phyloP scores from a whole-genome alignment of 306 rosid species.

The Prinsepia uniflora region DNA sequence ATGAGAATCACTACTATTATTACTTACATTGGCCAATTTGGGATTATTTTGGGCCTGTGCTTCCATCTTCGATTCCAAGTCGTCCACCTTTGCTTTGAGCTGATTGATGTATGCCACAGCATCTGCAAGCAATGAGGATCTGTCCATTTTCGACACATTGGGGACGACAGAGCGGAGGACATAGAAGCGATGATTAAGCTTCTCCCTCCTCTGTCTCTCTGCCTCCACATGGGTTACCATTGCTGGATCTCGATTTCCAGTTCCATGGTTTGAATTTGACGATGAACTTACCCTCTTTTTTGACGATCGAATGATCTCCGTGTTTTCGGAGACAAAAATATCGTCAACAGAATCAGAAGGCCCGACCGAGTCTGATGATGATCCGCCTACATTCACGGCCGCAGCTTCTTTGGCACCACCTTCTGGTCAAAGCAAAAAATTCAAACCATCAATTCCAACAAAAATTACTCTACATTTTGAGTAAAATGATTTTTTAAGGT shows the following conservation, averaged over 20 bases:
- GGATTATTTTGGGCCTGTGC: not conserved
- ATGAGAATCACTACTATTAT: not conserved
- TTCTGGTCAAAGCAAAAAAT: not conserved
- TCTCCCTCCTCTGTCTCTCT: slow-evolving; percentile 41
- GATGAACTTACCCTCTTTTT: not conserved
- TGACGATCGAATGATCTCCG: not conserved
- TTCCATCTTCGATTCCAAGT: slow-evolving; percentile 9
- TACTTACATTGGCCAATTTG: not conserved
- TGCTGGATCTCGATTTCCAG: not conserved
- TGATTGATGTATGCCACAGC: slow-evolving; percentile 34
- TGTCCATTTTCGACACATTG: slow-evolving; percentile 52
- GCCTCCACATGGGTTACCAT: slow-evolving; percentile 33
- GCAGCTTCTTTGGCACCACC: not conserved
- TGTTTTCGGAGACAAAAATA: not conserved
- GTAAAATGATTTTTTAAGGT: too few relatives aligned
- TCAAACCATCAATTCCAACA: not conserved
- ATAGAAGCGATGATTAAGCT: slow-evolving; percentile 41
- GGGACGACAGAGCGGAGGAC: slow-evolving; percentile 49
- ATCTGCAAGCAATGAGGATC: slow-evolving; percentile 40
- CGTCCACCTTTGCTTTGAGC: slow-evolving; percentile 29
- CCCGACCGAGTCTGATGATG: not conserved
- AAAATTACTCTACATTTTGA: too few relatives aligned
- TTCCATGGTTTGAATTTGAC: not conserved
- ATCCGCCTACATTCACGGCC: not conserved
- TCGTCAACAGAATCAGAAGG: not conserved